phyloP scores from a whole-genome alignment of 257 asterid species.

The Solanum bukasovii region DNA sequence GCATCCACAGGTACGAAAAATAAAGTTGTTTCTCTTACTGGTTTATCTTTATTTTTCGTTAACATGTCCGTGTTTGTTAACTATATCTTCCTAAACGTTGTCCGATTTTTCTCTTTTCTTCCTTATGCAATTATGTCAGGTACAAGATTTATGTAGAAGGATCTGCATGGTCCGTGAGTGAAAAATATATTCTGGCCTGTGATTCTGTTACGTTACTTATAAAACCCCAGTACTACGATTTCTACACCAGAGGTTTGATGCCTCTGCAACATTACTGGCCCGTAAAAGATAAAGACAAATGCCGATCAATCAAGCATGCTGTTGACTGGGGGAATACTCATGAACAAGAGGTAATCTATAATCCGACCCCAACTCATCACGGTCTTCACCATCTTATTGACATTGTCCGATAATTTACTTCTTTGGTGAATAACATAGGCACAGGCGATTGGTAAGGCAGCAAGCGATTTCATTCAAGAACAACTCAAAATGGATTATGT shows the following conservation, averaged over 20 bases:
- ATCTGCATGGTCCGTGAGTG: conserved; percentile 92
- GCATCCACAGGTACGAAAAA: conserved; percentile 47
- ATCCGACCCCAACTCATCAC: not conserved
- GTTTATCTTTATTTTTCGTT: not conserved
- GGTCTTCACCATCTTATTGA: not conserved
- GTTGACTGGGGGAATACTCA: conserved; percentile 86
- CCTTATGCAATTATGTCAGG: conserved; percentile 15
- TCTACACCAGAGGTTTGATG: conserved; percentile 68
- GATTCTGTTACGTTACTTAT: conserved; percentile 58
- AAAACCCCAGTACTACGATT: conserved; percentile 63
- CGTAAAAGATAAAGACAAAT: conserved; percentile 41
- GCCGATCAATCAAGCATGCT: conserved; percentile 73
- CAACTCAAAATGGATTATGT: conserved; percentile 56
- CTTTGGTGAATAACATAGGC: conserved; percentile 35
- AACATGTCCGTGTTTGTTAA: not conserved
- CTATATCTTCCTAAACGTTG: not conserved
- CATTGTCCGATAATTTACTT: not conserved
- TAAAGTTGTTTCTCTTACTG: not conserved
- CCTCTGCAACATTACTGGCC: conserved; percentile 94
- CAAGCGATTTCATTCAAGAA: conserved; percentile 41
- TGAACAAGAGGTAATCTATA: conserved; percentile 24
- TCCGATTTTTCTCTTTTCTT: not conserved
- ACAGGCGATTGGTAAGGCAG: conserved; percentile 54
- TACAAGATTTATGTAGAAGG: conserved; percentile 90
- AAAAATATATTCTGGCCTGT: conserved; percentile 85